Percentiles rank a stretch among this genome's conserved stretches.
These are phyloP conservation scores for Zizania latifolia DNA, from an alignment of 176 grass and related monocot species.

Conservation along the genomic window DNA sequence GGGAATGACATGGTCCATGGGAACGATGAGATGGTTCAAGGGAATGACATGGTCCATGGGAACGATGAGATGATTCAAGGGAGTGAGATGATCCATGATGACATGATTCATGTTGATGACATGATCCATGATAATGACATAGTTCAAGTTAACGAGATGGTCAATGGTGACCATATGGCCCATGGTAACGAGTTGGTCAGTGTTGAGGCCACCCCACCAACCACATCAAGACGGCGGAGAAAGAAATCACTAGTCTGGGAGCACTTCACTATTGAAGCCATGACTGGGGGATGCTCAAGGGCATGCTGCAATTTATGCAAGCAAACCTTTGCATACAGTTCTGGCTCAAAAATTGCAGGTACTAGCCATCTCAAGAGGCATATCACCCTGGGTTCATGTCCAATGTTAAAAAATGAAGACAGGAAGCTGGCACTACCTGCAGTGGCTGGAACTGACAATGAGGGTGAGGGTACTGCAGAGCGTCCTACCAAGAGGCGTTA, in stretches of 20 bases:
- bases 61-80: not conserved
- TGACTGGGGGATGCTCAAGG: constrained; percentile 46
- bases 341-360: constrained; percentile 77
- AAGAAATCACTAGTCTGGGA: constrained; percentile 89
- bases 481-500: constrained; percentile 75
- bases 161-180: constrained; percentile 32
- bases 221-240: constrained; percentile 44
- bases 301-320: constrained; percentile 94
- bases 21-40: constrained; percentile 22
- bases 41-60: not conserved
- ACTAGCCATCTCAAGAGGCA: constrained; percentile 94
- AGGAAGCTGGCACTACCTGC: constrained; percentile 30
- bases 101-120: constrained; percentile 36
- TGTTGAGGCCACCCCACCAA: constrained; percentile 36
- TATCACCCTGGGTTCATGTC: constrained; percentile 75
- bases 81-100: constrained; percentile 28
- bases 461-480: constrained; percentile 33
- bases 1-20: not conserved
- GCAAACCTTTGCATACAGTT: constrained; percentile 88
- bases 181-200: constrained; percentile 39
- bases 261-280: constrained; percentile 70
- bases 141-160: constrained; percentile 22
- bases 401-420: constrained; percentile 69
- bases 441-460: constrained; percentile 45
- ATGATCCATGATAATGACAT: constrained; percentile 38